Conservation (phyloP, 2,329 filamentous ascomycete genomes). For the Ophiostoma ips region DNA sequence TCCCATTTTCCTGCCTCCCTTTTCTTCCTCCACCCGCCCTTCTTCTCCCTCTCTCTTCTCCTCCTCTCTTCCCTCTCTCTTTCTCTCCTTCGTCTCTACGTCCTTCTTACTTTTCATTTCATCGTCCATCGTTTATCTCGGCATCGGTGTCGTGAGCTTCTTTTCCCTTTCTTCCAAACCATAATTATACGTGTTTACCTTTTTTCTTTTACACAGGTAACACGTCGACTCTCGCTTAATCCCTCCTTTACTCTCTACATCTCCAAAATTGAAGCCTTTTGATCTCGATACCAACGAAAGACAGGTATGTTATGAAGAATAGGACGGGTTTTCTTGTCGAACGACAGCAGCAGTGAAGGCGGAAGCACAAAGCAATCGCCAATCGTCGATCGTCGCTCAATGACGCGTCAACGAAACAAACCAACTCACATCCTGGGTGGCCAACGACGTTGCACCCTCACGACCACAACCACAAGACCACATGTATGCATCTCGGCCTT, state of each 20-base stretch:
- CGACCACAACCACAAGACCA: no score
- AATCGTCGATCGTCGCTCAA: no score
- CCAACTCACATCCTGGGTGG: no score
- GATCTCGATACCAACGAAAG: background rate
- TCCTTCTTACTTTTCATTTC: slow-evolving; percentile 7
- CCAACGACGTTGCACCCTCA: no score
- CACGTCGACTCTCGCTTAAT: slow-evolving; percentile 12
- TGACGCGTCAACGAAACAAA: no score
- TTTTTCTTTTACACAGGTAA: slow-evolving; percentile 7
- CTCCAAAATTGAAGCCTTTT: background rate
- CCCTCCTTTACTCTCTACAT: background rate
- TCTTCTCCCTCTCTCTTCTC: slow-evolving; percentile 3
- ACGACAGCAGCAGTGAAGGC: background rate
- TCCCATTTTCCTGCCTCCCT: background rate
- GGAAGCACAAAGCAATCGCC: background rate
- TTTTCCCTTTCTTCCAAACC: slow-evolving; percentile 5
- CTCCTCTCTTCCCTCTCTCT: background rate
- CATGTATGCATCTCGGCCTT: no score
- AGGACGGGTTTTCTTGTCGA: no score
- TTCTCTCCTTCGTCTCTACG: slow-evolving; percentile 3
- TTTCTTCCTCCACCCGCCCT: background rate
- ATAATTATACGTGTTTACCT: slow-evolving; percentile 5
- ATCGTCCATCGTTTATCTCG: slow-evolving; percentile 14
- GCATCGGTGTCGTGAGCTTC: slow-evolving; percentile 5
- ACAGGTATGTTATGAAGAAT: background rate